Conservation (phyloP, 352 stramenopile species). For the Phytophthora syringae region DNA sequence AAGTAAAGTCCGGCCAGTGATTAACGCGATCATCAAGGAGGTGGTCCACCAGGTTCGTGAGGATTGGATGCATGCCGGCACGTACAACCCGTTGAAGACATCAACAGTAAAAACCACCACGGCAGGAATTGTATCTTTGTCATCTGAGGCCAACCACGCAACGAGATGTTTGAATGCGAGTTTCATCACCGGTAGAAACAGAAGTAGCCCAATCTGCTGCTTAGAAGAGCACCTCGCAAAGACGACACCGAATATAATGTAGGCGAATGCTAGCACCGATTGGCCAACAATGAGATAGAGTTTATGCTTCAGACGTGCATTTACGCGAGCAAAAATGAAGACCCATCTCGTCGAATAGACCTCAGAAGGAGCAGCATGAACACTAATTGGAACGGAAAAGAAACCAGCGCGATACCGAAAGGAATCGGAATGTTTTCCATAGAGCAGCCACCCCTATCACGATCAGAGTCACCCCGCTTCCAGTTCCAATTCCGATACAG, state of each 20-base stretch:
- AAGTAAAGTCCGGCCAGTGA: not conserved
- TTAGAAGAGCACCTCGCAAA: not conserved
- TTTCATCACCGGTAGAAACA: constrained; percentile 7
- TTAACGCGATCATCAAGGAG: constrained; percentile 5
- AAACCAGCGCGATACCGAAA: constrained; percentile 4
- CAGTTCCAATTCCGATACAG: not conserved
- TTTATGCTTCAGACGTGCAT: constrained; percentile 3
- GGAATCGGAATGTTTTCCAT: constrained; percentile 14
- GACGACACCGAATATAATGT: constrained; percentile 1
- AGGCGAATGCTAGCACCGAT: not conserved
- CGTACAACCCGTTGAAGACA: constrained; percentile 13
- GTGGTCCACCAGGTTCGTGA: constrained; percentile 5
- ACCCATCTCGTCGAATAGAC: not conserved
- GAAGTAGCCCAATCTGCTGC: constrained; percentile 5
- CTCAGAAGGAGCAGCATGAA: not conserved
- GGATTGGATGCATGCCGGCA: constrained; percentile 8
- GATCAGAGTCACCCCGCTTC: not conserved
- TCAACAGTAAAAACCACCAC: constrained; percentile 14
- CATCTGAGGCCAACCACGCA: constrained; percentile 2
- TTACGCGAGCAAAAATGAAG: not conserved
- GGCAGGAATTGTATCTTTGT: constrained; percentile 4
- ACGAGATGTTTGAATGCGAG: constrained; percentile 5
- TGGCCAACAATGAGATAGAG: constrained; percentile 3
- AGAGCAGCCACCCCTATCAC: not conserved
- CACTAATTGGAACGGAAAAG: not conserved